Base-by-base conservation (phyloP, 805 yeast genomes). In the Sugiyamaella mastotermitis region DNA sequence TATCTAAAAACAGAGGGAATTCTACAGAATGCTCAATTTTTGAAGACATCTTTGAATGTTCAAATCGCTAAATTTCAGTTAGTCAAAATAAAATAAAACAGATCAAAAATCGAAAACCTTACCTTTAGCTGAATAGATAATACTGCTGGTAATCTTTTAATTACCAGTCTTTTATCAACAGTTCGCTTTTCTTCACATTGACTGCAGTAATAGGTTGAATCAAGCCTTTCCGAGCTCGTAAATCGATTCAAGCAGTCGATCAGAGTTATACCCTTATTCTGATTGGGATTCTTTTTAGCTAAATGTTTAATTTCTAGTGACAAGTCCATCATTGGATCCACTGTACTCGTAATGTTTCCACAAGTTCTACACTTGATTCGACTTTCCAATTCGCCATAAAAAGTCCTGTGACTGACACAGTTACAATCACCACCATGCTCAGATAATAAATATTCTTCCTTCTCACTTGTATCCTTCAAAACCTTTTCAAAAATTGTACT, bases 291-390 rank as follows among this genome's bases (percentile, higher is more conserved):
- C 15, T 37, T 32, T 22, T 30, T 36, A 1, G 46, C 35, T 6
- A 45, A 41, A 9, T 41, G 52, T 62, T 62, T 57, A 37, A 88
- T 76, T 52, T 86, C 95, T 42, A 92, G 66, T 2, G 95, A 83
- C 19, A 92, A 61, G 57, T 92, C 98, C 62, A 92, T 71, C 68
- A 84, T 77, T 3, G 97, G 97, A 57, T 92, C 98, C 20, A 78
- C 67, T 0, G 92, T 84, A 24, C 64, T 66, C n/a, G 84, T 79
- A 18, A 72, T 66, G 20, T 72, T 67, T 3, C 69, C 65, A 57
- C 97, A 88, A 30, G 73, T 68, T 3, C 73, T 64, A 58, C 98
- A 92, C 14, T 68, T 72, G 40, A 90, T 80, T 1, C 85, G 72
- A 57, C 92, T 82, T 57, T 84, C 82, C 36, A 92, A 65, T 49